Conservation (phyloP, 768 basidiomycete species). For the Boletus huronensis region DNA sequence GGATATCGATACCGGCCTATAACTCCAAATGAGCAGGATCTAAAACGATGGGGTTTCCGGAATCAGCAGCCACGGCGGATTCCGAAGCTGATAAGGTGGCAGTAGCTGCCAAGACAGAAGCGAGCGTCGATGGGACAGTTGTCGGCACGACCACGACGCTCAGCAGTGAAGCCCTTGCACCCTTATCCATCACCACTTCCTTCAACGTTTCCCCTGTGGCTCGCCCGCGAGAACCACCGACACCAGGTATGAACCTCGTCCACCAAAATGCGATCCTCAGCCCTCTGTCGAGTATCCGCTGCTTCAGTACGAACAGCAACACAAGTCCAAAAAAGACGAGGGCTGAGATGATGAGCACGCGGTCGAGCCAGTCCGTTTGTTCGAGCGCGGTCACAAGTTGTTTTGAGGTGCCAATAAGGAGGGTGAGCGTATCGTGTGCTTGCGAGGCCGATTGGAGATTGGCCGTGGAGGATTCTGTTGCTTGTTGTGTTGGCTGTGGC, state of each 20-base stretch:
- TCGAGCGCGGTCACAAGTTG: constrained; percentile 85
- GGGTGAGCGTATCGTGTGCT: constrained; percentile 71
- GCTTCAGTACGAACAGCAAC: constrained; percentile 83
- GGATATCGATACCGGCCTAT: constrained; percentile 5
- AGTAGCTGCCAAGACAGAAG: constrained; percentile 8
- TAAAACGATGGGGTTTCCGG: neutral
- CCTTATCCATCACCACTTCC: constrained; percentile 1
- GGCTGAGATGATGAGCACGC: constrained; percentile 75
- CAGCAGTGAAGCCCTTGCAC: neutral
- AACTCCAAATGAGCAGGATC: constrained; percentile 16
- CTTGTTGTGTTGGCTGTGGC: neutral
- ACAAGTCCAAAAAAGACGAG: constrained; percentile 82
- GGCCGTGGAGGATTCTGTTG: constrained; percentile 70
- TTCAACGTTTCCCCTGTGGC: constrained; percentile 2
- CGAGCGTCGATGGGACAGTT: constrained; percentile 6
- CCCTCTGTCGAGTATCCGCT: constrained; percentile 78
- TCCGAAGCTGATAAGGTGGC: constrained; percentile 1
- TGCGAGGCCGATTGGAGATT: constrained; percentile 70
- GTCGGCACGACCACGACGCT: constrained; percentile 6
- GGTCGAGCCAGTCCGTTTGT: constrained; percentile 89
- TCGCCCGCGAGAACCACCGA: constrained; percentile 2
- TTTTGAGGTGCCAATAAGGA: constrained; percentile 74
- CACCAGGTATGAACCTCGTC: constrained; percentile 65
- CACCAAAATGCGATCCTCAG: constrained; percentile 84
- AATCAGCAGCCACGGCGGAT: neutral